Percentiles rank a stretch among this genome's conserved stretches.
Conservation (phyloP, 371 early-diverging fungal species). For the Syncephalis plumigaleata region DNA sequence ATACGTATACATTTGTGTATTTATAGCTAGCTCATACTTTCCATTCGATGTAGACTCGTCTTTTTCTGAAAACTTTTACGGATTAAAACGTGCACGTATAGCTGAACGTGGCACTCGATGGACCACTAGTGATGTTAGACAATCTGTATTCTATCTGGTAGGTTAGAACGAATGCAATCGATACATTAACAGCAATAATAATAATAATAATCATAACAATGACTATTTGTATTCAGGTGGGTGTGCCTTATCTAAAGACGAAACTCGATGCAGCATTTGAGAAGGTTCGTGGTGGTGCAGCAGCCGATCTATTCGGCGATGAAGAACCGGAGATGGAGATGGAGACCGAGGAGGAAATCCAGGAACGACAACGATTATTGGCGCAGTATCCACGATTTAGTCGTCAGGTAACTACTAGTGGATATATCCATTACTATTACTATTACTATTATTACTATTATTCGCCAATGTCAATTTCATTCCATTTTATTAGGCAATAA, state of each 20-base stretch:
- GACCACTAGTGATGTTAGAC: constrained; percentile 25
- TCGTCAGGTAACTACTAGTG: background rate
- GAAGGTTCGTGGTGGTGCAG: constrained; percentile 39
- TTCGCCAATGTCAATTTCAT: too few relatives aligned
- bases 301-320: constrained; percentile 41
- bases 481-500: too few relatives aligned
- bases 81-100: constrained; percentile 46
- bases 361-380: background rate
- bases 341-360: constrained; percentile 7
- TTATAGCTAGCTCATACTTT: background rate
- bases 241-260: constrained; percentile 54
- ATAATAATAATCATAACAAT: too few relatives aligned
- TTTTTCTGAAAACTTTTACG: constrained; percentile 88
- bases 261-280: constrained; percentile 58
- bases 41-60: constrained; percentile 35
- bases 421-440: too few relatives aligned
- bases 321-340: constrained; percentile 8
- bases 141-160: constrained; percentile 25
- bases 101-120: constrained; percentile 1
- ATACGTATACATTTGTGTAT: background rate
- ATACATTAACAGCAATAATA: background rate
- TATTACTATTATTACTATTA: too few relatives aligned
- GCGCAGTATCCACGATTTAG: background rate
- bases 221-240: constrained; percentile 15
- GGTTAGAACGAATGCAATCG: background rate